Evolutionary conservation across 2,329 filamentous ascomycete species (phyloP).

Genomic region (Gliomastix tumulicola): DNA sequence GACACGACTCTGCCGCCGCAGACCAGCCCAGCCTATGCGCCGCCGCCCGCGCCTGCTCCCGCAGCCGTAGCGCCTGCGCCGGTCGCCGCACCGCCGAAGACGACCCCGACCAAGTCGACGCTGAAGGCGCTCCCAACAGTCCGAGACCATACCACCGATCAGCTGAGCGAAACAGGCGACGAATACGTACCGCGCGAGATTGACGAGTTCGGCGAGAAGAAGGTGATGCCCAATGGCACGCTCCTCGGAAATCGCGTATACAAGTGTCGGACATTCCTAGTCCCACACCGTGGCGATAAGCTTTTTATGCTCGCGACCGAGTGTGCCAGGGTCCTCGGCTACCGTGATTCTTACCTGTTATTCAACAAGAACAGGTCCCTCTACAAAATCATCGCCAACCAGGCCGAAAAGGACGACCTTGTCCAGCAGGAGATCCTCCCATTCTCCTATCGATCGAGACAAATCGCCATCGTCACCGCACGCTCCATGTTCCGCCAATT

Average conservation of each 20-base stretch:
- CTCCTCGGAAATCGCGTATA: conserved; percentile 80
- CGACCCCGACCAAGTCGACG: conserved; percentile 73
- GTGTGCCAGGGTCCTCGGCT: conserved; percentile 87
- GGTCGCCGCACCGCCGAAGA: conserved; percentile 60
- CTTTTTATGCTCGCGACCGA: conserved; percentile 98
- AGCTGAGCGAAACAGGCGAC: conserved; percentile 80
- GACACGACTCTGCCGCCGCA: conserved; percentile 37
- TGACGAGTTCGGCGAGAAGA: conserved; percentile 90
- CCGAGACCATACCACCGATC: conserved; percentile 93
- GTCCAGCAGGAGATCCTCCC: conserved; percentile 92
- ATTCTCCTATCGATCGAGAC: conserved; percentile 95
- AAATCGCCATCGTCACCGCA: conserved; percentile 96
- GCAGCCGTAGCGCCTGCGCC: conserved; percentile 46
- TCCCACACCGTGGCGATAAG: conserved; percentile 85
- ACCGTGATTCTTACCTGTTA: conserved; percentile 93
- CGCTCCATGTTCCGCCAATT: conserved; percentile 99
- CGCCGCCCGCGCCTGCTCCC: conserved; percentile 26
- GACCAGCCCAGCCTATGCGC: conserved; percentile 12
- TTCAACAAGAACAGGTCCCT: conserved; percentile 98
- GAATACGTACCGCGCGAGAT: conserved; percentile 93
- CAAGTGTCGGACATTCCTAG: conserved; percentile 86
- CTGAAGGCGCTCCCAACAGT: conserved; percentile 94
- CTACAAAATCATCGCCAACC: conserved; percentile 95
- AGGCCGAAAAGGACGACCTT: conserved; percentile 92
- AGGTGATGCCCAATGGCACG: conserved; percentile 79